phyloP scores from a whole-genome alignment of 148 eudicot genomes.

The Rhododendron simsii region DNA sequence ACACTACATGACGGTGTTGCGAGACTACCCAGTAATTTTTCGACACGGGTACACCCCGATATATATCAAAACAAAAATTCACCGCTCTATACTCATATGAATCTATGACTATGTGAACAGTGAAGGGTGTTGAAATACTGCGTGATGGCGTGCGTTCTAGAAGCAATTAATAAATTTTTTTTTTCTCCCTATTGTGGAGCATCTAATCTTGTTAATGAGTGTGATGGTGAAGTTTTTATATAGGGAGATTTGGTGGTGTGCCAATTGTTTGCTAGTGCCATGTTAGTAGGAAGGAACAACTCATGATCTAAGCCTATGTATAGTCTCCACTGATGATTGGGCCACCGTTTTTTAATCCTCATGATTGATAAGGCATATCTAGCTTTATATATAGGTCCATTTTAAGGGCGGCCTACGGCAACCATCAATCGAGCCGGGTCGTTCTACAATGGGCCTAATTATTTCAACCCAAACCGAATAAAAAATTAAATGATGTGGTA shows the following conservation, averaged over 20 bases:
- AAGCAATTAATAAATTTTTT: neutral
- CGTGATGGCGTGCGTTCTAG: too few species aligned
- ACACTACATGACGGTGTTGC: too few species aligned
- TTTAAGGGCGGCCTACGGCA: neutral
- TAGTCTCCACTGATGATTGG: neutral
- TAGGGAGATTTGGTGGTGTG: neutral
- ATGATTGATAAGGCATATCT: neutral
- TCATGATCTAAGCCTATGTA: neutral
- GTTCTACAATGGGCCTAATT: neutral
- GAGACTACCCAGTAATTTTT: too few species aligned
- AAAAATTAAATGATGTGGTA: too few species aligned
- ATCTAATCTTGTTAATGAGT: neutral
- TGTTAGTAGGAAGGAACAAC: neutral
- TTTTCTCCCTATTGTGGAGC: neutral
- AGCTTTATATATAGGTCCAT: neutral
- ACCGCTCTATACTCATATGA: too few species aligned
- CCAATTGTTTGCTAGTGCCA: neutral
- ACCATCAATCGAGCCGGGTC: neutral
- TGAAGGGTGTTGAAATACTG: too few species aligned
- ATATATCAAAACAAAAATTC: too few species aligned
- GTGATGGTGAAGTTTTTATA: neutral
- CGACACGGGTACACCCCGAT: too few species aligned
- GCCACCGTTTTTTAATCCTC: neutral
- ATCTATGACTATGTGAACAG: too few species aligned
- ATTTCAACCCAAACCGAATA: neutral